Base-by-base conservation (phyloP, 495 filamentous ascomycete genomes). In the Pseudomonodictys pantanalensis region DNA sequence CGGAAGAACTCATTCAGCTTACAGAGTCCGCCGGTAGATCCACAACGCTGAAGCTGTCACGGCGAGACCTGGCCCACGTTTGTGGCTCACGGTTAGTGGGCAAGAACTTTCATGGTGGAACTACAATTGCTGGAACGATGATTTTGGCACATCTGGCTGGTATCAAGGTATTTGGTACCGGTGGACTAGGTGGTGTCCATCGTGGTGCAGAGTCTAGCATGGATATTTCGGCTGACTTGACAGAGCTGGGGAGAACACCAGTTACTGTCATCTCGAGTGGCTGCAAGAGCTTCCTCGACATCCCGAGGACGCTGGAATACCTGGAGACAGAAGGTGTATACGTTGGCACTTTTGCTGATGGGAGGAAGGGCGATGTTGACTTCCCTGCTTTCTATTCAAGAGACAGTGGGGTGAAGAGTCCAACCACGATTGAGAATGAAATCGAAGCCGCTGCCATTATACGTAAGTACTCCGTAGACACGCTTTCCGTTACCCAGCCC, bases 151-250 rank as follows among this genome's bases (percentile, higher is more conserved):
- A 90, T 56, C 73, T 90, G 59, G 93, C 91, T 45, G 93, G 92
- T 1, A 96, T 98, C 68, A 85, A 83, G 60, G 84, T 98, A 20
- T 97, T 98, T 75, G 92, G 90, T 2, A 97, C 93, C 10, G 93
- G 84, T 45, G 82, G 86, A 10, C 73, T 86, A 61, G 91, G 93
- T 56, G 93, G 93, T 46, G 93, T 98, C n/a, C 93, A 98, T 71
- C 81, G 91, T 22, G 93, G 89, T 44, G 92, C 82, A 15, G 87
- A 96, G 71, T 79, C 78, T 52, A 88, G 87, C 0, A 86, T 96
- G 83, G 93, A 98, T 69, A 85, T 97, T 47, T 96, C 91, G 57
- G 93, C 93, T 26, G 93, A 98, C 73, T 78, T 98, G 52, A 96
- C 89, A 3, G 93, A 98, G 75, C 81, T 98, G 28, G 91, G 92